Evolutionary conservation across 2,329 filamentous ascomycete genomes (phyloP), one percentile per base, ranked within the genome.

Genomic region (Aspergillus vadensis): DNA sequence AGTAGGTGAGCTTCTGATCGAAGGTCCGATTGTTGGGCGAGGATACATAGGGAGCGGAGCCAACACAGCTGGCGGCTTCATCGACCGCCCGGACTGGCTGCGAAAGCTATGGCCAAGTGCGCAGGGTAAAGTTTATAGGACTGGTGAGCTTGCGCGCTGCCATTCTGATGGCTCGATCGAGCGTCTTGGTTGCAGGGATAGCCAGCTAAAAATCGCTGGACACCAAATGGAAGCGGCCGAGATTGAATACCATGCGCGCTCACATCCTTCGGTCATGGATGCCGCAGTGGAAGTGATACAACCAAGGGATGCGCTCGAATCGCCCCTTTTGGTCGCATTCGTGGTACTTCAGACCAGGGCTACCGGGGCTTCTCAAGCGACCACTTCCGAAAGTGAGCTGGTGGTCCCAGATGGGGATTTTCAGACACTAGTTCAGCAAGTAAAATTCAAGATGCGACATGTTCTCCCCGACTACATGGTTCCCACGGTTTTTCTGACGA

Each of bases 31-130:
- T 25, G 51, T 54, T 15, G 51, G 25, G 27, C 51, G 51, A 1
- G 51, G 51, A 9, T 54, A 54, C 5, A 72, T 86, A 12, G 80
- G 81, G 39, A 81, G 86, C 61, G n/a, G 38, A 6, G 25, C 23
- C 12, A 27, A 17, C 21, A 15, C 23, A 12, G 17, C 30, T 4
- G 32, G 8, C 32, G 32, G 10, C 32, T 36, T 36, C 32, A 3
- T 36, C 10, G 32, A 14, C 14, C 32, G 10, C 32, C 32, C 9
- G 4, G 10, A 10, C 32, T 36, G 32, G 32, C 27, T 12, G 9
- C 48, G 19, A 14, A 38, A 15, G 14, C 4, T 38, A 10, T 30
- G 30, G 14, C n/a, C 48, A 19, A 23, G 19, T 7, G 21, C 14
- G 30, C 12, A 27, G 48, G 48, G n/a, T 12, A 10, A 15, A 15